These are phyloP conservation scores for Aspergillus hancockii DNA, from an alignment of 495 filamentous ascomycete genomes.

Conservation along the genomic window DNA sequence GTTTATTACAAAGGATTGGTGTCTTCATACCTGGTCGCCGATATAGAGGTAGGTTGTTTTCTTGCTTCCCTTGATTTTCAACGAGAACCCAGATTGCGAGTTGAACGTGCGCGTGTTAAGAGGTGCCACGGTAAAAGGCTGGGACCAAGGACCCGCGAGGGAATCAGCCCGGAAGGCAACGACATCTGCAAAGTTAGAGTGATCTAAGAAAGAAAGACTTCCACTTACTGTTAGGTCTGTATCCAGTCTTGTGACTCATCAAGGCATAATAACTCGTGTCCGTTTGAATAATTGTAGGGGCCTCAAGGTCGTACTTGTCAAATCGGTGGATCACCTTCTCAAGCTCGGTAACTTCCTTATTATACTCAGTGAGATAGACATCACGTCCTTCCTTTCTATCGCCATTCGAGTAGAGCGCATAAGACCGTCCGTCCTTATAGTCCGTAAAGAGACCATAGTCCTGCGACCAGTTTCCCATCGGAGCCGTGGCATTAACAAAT, in stretches of 20 bases:
- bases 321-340: constrained; percentile 25
- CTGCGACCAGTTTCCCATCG: constrained; percentile 33
- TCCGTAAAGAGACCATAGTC: constrained; percentile 32
- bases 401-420: constrained; percentile 30
- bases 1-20: no score
- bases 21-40: constrained; percentile 29
- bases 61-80: constrained; percentile 44
- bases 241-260: constrained; percentile 34
- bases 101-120: constrained; percentile 52
- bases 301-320: constrained; percentile 31
- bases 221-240: constrained; percentile 28
- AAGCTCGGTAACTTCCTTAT: constrained; percentile 21
- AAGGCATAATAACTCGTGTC: constrained; percentile 29
- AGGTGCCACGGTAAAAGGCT: constrained; percentile 49
- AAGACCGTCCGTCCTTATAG: constrained; percentile 23
- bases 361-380: constrained; percentile 24
- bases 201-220: no score
- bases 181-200: constrained; percentile 20
- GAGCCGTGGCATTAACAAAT: constrained; percentile 28
- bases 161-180: constrained; percentile 33
- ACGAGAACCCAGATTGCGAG: constrained; percentile 52
- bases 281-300: constrained; percentile 29
- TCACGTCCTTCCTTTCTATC: constrained; percentile 26
- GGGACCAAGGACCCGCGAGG: constrained; percentile 52
- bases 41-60: constrained; percentile 54